Base-by-base conservation (phyloP, 345 rosid species). In the Heritiera littoralis region DNA sequence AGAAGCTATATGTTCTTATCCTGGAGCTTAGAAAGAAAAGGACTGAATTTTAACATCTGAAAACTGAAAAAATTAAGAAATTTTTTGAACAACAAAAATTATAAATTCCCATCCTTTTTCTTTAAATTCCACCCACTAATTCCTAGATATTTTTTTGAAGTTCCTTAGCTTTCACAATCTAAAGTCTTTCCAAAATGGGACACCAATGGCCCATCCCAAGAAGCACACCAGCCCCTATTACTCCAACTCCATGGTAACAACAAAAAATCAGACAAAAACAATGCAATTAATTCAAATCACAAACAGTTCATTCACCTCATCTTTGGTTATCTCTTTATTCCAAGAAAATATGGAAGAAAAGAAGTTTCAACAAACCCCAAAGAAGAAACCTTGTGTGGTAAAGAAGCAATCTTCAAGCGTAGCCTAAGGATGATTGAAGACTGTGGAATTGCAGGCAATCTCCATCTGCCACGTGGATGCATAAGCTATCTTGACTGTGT, bases 401-500 rank as follows among this genome's bases (percentile, higher is more conserved):
- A 64, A 46, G 80, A 74, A 66, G 71, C 68, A 14, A 30, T 43
- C 68, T 69, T 5, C 23, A 72, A 76, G 54, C 58, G 81, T 74
- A 32, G 73, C 81, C 85, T 67, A 64, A 17, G 40, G 18, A 3
- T 60, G 51, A 32, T 4, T 41, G 20, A 35, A 70, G 71, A 13
- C 40, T 64, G 65, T n/a, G 48, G 40, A 70, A 69, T 20, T 77
- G 17, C 32, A 41, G 35, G 55, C 72, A 43, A 69, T 78, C 35
- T 3, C 17, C 18, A 54, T 0, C 18, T 51, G 83, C 89, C 92
- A 86, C 88, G 92, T 90, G 88, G 72, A 78, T 60, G 1, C 48
- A 14, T 74, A 17, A 0, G 74, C 70, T 85, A 87, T 87, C 93
- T 79, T 84, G 40, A 63, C 51, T 85, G 83, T 85, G 94, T 85